Evolutionary conservation across 768 basidiomycete genomes (phyloP), one percentile per base, ranked within the genome.

Genomic region (Mycena vitilis): DNA sequence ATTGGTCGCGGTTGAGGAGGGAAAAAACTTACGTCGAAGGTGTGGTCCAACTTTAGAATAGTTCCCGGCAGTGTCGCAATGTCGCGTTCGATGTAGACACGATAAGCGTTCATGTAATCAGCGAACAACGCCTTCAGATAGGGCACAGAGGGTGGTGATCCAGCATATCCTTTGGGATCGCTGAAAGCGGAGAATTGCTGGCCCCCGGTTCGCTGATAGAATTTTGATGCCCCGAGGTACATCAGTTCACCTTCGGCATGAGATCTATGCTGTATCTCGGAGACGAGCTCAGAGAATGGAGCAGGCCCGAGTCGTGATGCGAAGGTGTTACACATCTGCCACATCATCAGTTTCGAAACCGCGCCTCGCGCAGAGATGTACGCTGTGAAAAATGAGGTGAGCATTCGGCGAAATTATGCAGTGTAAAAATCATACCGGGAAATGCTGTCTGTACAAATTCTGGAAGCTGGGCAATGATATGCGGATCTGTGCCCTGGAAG

Each of bases 321-420:
- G 47, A 64, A 67, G 30, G 63, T 65, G 18, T 65, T 65, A 0
- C 18, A 49, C 63, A 65, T 65, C 37, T 57, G 63, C 23, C 13
- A 38, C 55, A 65, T 65, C 55, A 51, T 65, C 22, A 44, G 45
- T 25, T 62, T 62, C 16, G 60, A 62, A 6, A 62, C 22, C 1
- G 60, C 60, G 2, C 60, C n/a, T n/a, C n/a, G n/a, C n/a, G n/a
- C n/a, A n/a, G n/a, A n/a, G n/a, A n/a, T n/a, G n/a, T n/a, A n/a
- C n/a, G n/a, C n/a, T n/a, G n/a, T n/a, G n/a, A n/a, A n/a, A n/a
- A n/a, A n/a, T n/a, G n/a, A n/a, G n/a, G n/a, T n/a, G n/a, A n/a
- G n/a, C n/a, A n/a, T n/a, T n/a, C n/a, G n/a, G n/a, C n/a, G n/a
- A n/a, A n/a, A n/a, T n/a, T n/a, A n/a, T n/a, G n/a, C n/a, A n/a